These are phyloP conservation scores for Colletotrichum graminicola DNA, from an alignment of 2,329 filamentous ascomycete genomes.

Conservation along the genomic window DNA sequence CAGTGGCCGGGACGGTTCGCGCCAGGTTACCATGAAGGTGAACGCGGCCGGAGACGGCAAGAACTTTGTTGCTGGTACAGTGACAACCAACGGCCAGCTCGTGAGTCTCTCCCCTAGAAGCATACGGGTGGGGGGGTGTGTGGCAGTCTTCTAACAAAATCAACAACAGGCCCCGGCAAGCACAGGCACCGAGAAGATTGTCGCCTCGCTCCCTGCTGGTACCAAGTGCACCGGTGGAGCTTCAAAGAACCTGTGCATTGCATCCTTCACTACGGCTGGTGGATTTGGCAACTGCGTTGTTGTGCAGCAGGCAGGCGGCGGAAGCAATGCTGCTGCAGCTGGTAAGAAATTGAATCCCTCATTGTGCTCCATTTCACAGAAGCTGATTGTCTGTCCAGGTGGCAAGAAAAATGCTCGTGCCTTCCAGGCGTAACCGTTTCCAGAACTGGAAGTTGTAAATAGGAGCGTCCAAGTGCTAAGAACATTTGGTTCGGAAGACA, in stretches of 20 bases:
- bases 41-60: slow-evolving; percentile 36
- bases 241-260: slow-evolving; percentile 37
- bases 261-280: slow-evolving; percentile 38
- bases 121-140: neutral
- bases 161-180: neutral
- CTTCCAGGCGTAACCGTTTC: neutral
- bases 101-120: neutral
- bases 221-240: slow-evolving; percentile 38
- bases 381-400: neutral
- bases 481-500: neutral
- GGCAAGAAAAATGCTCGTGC: neutral
- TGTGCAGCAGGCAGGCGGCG: slow-evolving; percentile 34
- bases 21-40: slow-evolving; percentile 37
- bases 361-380: neutral
- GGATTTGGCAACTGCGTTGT: slow-evolving; percentile 42
- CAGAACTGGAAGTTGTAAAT: neutral
- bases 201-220: slow-evolving; percentile 10
- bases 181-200: neutral
- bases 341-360: neutral
- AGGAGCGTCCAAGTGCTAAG: neutral
- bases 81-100: slow-evolving; percentile 5
- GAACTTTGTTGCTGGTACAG: slow-evolving; percentile 34
- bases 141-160: neutral
- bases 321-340: neutral
- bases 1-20: slow-evolving; percentile 39